phyloP scores from a whole-genome alignment of 2,329 filamentous ascomycete genomes.

The Monilinia fructigena region DNA sequence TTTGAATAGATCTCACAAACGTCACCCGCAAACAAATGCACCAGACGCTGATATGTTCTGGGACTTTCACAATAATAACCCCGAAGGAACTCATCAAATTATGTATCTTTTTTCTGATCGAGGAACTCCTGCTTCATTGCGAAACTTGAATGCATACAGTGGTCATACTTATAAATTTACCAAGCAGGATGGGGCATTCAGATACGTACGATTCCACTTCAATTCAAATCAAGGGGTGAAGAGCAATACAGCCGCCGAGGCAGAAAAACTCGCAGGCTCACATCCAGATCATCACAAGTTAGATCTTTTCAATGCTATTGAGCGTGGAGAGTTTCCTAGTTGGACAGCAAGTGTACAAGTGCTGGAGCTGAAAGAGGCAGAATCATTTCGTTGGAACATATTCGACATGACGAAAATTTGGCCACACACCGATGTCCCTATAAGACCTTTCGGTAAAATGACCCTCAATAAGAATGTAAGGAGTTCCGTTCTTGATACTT shows the following conservation, averaged over 20 bases:
- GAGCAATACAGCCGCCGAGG: conserved; percentile 59
- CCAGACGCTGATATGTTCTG: conserved; percentile 35
- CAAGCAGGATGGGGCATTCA: conserved; percentile 63
- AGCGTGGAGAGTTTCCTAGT: conserved; percentile 57
- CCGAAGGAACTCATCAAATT: conserved; percentile 59
- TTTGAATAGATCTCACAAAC: conserved; percentile 48
- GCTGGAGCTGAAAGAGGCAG: conserved; percentile 60
- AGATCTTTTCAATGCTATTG: conserved; percentile 64
- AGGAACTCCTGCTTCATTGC: conserved; percentile 63
- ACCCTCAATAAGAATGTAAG: conserved; percentile 61
- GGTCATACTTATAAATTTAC: conserved; percentile 67
- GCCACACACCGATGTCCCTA: conserved; percentile 62
- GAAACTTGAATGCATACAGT: conserved; percentile 67
- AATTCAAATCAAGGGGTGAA: conserved; percentile 62
- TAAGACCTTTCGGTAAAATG: conserved; percentile 60
- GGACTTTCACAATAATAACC: conserved; percentile 23
- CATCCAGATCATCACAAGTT: conserved; percentile 63
- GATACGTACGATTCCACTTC: conserved; percentile 64
- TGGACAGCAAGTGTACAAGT: conserved; percentile 66
- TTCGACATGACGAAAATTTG: conserved; percentile 71
- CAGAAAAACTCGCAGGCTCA: conserved; percentile 51
- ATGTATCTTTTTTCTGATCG: conserved; percentile 67
- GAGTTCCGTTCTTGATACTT: neutral
- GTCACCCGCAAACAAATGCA: conserved; percentile 43
- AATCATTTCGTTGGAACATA: conserved; percentile 60